Evolutionary conservation across 768 basidiomycete species (phyloP), one percentile per base, ranked within the genome.

Genomic region (Lactarius quietus): DNA sequence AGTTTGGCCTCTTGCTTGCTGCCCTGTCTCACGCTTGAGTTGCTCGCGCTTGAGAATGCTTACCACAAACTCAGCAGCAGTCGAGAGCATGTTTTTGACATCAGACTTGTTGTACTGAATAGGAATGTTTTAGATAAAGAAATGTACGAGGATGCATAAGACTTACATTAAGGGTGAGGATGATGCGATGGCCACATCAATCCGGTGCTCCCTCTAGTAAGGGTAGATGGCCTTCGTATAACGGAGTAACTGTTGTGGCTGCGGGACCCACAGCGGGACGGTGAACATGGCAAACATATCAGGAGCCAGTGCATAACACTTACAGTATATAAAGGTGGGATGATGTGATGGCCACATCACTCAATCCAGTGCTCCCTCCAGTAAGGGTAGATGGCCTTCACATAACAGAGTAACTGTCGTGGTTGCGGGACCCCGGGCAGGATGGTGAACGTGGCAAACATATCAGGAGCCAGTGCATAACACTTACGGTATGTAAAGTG

Each of bases 81-180:
- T 84, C 2, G 81, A 74, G 6, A 99, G 79, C 75, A 98, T 8
- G 33, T 33, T 33, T 69, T 83, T 83, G 54, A 88, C 88, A 74
- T 97, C 94, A n/a, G 89, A 83, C 77, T 98, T 95, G 74, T 98
- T 95, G 72, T 84, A 88, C 90, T 92, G 35, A n/a, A 65, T 15
- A 69, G 35, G 48, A 28, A 64, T 55, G 57, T 36, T 15, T 66
- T 63, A 51, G 23, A 29, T 18, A 33, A 52, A 5, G 51, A 6
- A 41, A 6, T 39, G 2, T 33, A 57, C 36, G 48, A 59, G 10
- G 20, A 61, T 15, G 12, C 63, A 51, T 53, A 33, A 3, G 43
- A 77, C 90, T 68, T 76, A 95, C 95, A 73, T 98, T 95, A 35
- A 99, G 83, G 12, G 78, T 78, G 6, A 96, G 95, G 70, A 95